phyloP scores from a whole-genome alignment of 768 basidiomycete genomes.

The Amanita rubescens region DNA sequence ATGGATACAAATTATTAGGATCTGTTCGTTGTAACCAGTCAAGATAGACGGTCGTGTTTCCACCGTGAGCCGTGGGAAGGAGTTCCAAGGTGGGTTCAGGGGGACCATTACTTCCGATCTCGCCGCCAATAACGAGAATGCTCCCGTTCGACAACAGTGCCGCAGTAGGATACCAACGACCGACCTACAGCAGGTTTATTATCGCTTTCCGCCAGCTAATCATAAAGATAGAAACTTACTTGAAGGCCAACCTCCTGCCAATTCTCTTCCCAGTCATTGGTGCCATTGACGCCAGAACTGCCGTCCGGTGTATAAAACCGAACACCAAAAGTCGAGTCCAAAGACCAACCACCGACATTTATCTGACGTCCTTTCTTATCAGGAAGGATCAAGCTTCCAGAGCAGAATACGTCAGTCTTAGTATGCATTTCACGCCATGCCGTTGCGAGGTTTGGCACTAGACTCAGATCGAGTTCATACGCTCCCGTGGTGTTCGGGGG shows the following conservation, averaged over 20 bases:
- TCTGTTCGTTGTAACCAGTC: conserved; percentile 67
- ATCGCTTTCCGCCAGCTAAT: background rate
- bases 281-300: conserved; percentile 57
- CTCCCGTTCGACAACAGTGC: conserved; percentile 68
- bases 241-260: conserved; percentile 48
- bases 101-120: conserved; percentile 59
- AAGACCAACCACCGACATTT: conserved; percentile 66
- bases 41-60: conserved; percentile 50
- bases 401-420: conserved; percentile 75
- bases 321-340: conserved; percentile 64
- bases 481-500: conserved; percentile 65
- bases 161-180: conserved; percentile 69
- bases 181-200: conserved; percentile 28
- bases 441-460: conserved; percentile 38
- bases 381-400: conserved; percentile 64
- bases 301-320: conserved; percentile 71
- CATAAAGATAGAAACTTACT: conserved; percentile 25
- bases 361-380: conserved; percentile 63
- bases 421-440: conserved; percentile 77
- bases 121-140: conserved; percentile 68
- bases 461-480: conserved; percentile 65
- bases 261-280: conserved; percentile 79
- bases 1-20: conserved; percentile 78
- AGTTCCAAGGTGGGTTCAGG: conserved; percentile 67
- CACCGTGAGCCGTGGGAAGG: conserved; percentile 59